Evolutionary conservation across 2,329 filamentous ascomycete species (phyloP).

Genomic region (Phyllachora maydis): DNA sequence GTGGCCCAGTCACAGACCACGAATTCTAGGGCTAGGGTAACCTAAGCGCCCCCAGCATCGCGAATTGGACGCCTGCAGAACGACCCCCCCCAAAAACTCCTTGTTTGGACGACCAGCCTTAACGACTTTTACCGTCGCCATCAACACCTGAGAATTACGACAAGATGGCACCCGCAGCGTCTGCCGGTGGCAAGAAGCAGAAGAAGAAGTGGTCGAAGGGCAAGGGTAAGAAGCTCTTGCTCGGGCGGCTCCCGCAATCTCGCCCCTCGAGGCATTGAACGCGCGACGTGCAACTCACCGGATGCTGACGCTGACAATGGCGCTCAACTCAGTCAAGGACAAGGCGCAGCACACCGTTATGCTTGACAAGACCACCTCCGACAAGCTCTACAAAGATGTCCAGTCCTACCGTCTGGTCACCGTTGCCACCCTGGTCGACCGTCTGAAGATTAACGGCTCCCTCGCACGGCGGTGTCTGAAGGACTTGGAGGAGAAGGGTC

Average conservation of each 20-base stretch:
- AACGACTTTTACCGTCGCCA: constrained; percentile 7
- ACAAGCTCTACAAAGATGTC: constrained; percentile 99
- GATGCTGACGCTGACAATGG: constrained; percentile 4
- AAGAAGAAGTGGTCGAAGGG: constrained; percentile 57
- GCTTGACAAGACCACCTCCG: constrained; percentile 91
- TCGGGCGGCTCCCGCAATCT: background rate
- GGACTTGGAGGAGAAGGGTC: constrained; percentile 93
- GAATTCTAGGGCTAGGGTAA: constrained; percentile 9
- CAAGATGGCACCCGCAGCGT: constrained; percentile 26
- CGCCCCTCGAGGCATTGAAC: background rate
- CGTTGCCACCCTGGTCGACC: constrained; percentile 93
- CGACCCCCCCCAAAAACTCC: no score
- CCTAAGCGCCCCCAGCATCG: constrained; percentile 5
- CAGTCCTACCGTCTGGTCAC: constrained; percentile 99
- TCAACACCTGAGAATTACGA: constrained; percentile 12
- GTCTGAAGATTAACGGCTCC: constrained; percentile 99
- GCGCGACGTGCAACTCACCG: background rate
- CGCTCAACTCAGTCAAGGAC: constrained; percentile 60
- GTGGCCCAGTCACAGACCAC: constrained; percentile 8
- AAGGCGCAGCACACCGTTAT: constrained; percentile 99
- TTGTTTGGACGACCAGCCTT: constrained; percentile 1
- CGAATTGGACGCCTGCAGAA: no score
- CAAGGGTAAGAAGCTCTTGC: constrained; percentile 41
- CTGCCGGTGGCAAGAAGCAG: constrained; percentile 58
- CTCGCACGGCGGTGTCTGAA: constrained; percentile 74